Percentiles rank a stretch among this genome's conserved stretches.
phyloP scores from a whole-genome alignment of 768 basidiomycete genomes.

The Auricularia heimuer region DNA sequence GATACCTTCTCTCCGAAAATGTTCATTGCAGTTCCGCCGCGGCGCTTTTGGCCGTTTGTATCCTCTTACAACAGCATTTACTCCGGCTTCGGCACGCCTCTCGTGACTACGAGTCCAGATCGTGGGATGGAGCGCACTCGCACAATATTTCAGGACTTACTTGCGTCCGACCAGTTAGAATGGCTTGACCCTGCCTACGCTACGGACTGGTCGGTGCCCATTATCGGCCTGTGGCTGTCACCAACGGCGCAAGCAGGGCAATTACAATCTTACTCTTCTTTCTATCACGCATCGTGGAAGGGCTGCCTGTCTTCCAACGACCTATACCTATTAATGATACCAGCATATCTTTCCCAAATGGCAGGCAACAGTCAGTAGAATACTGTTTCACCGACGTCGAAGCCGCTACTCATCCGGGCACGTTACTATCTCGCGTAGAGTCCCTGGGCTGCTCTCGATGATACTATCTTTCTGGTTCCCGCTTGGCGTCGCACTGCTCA shows the following conservation, averaged over 20 bases:
- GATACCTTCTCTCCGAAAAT: too few species aligned
- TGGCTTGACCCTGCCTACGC: conserved; percentile 34
- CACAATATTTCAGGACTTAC: not conserved
- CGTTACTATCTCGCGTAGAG: conserved; percentile 24
- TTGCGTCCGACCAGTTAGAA: conserved; percentile 5
- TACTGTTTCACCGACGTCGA: not conserved
- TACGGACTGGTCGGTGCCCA: conserved; percentile 40
- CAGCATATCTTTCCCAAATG: not conserved
- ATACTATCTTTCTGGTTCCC: conserved; percentile 40
- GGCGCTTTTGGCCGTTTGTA: too few species aligned
- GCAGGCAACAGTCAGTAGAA: conserved; percentile 5
- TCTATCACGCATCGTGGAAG: conserved; percentile 28
- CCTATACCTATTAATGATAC: not conserved
- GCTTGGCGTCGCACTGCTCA: conserved; percentile 25
- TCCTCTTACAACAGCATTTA: too few species aligned
- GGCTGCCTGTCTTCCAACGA: not conserved
- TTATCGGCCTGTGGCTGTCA: not conserved
- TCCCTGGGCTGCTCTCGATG: conserved; percentile 38
- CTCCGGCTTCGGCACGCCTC: too few species aligned
- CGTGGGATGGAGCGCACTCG: not conserved
- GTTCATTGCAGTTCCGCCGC: too few species aligned
- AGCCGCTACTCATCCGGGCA: conserved; percentile 32
- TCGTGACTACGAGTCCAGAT: not conserved
- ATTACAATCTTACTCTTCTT: conserved; percentile 32
- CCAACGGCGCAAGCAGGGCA: conserved; percentile 15